phyloP scores from a whole-genome alignment of 2,329 filamentous ascomycete species.

The Teratosphaeria nubilosa region DNA sequence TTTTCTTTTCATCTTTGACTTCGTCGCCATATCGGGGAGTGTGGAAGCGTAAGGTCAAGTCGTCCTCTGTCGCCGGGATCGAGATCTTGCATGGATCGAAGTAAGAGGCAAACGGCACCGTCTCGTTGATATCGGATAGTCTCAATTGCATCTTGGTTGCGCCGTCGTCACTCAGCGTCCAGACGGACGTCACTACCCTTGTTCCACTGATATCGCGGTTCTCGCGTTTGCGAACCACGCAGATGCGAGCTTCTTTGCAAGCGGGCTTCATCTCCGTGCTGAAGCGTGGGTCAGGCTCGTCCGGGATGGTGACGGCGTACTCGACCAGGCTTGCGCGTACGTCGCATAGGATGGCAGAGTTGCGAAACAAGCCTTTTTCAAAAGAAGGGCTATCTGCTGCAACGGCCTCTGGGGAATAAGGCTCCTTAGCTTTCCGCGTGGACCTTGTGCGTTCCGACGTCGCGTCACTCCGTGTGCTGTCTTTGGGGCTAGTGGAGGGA shows the following conservation, averaged over 20 bases:
- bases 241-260: conserved; percentile 30
- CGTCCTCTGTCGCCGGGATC: conserved; percentile 21
- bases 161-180: conserved; percentile 35
- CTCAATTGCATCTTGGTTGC: conserved; percentile 34
- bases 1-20: conserved; percentile 26
- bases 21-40: conserved; percentile 25
- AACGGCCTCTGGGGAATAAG: neutral
- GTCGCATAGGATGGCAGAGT: conserved; percentile 36
- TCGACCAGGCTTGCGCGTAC: conserved; percentile 32
- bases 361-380: conserved; percentile 32
- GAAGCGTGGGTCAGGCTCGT: conserved; percentile 24
- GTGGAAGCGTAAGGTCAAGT: conserved; percentile 33
- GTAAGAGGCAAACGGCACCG: conserved; percentile 37
- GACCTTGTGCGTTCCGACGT: neutral
- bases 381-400: conserved; percentile 16
- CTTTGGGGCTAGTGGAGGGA: too few relatives aligned
- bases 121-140: conserved; percentile 30
- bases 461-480: neutral
- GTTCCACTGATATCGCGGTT: conserved; percentile 26
- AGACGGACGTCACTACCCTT: conserved; percentile 34
- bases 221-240: conserved; percentile 34
- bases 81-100: conserved; percentile 36
- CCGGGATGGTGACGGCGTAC: conserved; percentile 29
- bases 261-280: conserved; percentile 33
- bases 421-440: neutral